phyloP scores from a whole-genome alignment of 2,329 filamentous ascomycete genomes.

The Epichloe baconii region DNA sequence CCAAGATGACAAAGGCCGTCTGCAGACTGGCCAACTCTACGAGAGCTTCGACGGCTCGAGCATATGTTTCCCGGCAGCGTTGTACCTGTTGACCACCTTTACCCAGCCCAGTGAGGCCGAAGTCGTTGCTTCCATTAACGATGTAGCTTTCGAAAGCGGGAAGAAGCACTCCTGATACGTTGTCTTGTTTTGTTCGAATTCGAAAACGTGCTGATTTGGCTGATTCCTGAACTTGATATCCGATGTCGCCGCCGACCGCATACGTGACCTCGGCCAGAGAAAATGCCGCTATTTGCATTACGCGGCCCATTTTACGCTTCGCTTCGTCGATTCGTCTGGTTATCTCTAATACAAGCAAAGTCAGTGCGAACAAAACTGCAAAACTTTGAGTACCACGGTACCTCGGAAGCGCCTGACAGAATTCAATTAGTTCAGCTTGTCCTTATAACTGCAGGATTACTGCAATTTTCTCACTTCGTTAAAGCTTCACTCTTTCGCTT shows the following conservation, averaged over 20 bases:
- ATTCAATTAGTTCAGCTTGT: not conserved
- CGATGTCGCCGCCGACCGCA: conserved; percentile 87
- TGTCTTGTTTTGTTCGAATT: conserved; percentile 90
- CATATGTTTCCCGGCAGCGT: conserved; percentile 88
- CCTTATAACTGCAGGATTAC: not conserved
- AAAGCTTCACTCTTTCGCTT: conserved; percentile 97
- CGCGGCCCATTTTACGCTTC: conserved; percentile 97
- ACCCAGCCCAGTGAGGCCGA: conserved; percentile 86
- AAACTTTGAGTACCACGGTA: not conserved
- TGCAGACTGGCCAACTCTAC: conserved; percentile 91
- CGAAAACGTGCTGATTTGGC: conserved; percentile 88
- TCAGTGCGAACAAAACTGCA: conserved; percentile 6
- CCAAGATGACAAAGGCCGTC: conserved; percentile 93
- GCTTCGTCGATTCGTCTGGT: conserved; percentile 95
- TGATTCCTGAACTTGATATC: conserved; percentile 94
- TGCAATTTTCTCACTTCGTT: conserved; percentile 58
- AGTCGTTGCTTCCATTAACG: conserved; percentile 85
- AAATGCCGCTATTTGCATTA: conserved; percentile 98
- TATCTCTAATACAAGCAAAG: conserved; percentile 50
- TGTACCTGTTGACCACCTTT: conserved; percentile 97
- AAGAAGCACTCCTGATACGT: conserved; percentile 91
- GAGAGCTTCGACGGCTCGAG: conserved; percentile 85
- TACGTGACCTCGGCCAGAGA: conserved; percentile 96
- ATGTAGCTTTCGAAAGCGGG: conserved; percentile 88
- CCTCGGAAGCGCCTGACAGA: conserved; percentile 5